phyloP scores from a whole-genome alignment of 768 basidiomycete species.

The Hygrophorus russula region DNA sequence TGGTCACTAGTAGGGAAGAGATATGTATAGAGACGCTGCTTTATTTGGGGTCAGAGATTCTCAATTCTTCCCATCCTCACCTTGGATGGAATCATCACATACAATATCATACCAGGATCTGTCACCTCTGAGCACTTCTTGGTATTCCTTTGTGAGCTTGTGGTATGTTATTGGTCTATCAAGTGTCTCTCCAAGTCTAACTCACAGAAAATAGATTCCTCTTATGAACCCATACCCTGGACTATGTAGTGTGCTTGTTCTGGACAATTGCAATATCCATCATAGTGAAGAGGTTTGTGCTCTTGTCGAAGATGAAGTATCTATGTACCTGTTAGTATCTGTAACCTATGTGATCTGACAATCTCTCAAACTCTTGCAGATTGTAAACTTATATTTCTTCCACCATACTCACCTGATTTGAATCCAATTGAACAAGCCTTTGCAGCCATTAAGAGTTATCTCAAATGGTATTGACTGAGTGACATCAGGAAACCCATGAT shows the following conservation, averaged over 20 bases:
- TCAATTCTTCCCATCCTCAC: conserved; percentile 20
- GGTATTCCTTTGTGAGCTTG: conserved; percentile 18
- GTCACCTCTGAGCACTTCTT: conserved; percentile 22
- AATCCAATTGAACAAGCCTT: conserved; percentile 24
- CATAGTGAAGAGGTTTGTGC: conserved; percentile 17
- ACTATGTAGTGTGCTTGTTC: conserved; percentile 21
- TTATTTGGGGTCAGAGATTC: conserved; percentile 17
- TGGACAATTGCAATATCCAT: conserved; percentile 30
- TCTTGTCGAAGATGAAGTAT: conserved; percentile 17
- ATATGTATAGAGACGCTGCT: conserved; percentile 11
- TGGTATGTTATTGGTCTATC: conserved; percentile 13
- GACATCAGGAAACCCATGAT: no score
- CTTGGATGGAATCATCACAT: conserved; percentile 17
- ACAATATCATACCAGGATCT: conserved; percentile 24
- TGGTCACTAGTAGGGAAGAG: conserved; percentile 10
- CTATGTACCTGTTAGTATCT: conserved; percentile 7
- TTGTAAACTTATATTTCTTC: conserved; percentile 13
- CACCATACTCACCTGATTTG: conserved; percentile 22
- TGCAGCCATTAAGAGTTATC: conserved; percentile 19
- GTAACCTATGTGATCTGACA: neutral
- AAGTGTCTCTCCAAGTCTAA: conserved; percentile 10
- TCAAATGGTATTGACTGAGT: no score
- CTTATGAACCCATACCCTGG: conserved; percentile 19
- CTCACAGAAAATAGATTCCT: conserved; percentile 1
- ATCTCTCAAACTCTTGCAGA: neutral